phyloP scores from a whole-genome alignment of 2,329 filamentous ascomycete genomes.

The Aureobasidium zeae region DNA sequence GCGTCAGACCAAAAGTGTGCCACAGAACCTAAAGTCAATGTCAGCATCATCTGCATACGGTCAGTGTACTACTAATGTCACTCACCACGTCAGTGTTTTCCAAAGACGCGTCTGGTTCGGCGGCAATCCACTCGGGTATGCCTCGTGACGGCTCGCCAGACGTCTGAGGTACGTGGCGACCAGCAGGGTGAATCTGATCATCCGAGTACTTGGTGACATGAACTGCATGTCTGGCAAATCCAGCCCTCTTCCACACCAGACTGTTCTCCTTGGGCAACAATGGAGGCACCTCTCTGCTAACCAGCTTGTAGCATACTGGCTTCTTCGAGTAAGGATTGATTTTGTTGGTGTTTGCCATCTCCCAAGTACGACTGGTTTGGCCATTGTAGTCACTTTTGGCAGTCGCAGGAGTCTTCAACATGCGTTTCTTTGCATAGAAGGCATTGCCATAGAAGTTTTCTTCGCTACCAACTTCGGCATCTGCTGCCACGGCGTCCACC shows the following conservation, averaged over 20 bases:
- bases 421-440: constrained; percentile 77
- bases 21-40: constrained; percentile 73
- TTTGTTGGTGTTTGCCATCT: constrained; percentile 76
- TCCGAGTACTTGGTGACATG: constrained; percentile 83
- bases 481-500: constrained; percentile 62
- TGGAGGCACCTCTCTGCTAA: constrained; percentile 71
- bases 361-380: constrained; percentile 72
- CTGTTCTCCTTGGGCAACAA: constrained; percentile 72
- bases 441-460: constrained; percentile 88
- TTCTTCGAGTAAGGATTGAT: constrained; percentile 81
- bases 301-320: constrained; percentile 78
- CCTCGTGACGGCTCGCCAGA: constrained; percentile 67
- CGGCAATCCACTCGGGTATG: constrained; percentile 65
- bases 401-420: constrained; percentile 60
- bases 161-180: constrained; percentile 80
- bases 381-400: constrained; percentile 74
- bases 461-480: constrained; percentile 65
- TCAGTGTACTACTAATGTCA: too few relatives aligned
- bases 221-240: constrained; percentile 76
- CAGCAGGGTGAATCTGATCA: constrained; percentile 73
- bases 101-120: constrained; percentile 57
- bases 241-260: constrained; percentile 81
- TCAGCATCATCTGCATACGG: too few relatives aligned
- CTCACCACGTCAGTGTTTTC: constrained; percentile 55
- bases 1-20: constrained; percentile 87